phyloP scores from a whole-genome alignment of 1,284 basidiomycete species.

The Termitomyces sp. region DNA sequence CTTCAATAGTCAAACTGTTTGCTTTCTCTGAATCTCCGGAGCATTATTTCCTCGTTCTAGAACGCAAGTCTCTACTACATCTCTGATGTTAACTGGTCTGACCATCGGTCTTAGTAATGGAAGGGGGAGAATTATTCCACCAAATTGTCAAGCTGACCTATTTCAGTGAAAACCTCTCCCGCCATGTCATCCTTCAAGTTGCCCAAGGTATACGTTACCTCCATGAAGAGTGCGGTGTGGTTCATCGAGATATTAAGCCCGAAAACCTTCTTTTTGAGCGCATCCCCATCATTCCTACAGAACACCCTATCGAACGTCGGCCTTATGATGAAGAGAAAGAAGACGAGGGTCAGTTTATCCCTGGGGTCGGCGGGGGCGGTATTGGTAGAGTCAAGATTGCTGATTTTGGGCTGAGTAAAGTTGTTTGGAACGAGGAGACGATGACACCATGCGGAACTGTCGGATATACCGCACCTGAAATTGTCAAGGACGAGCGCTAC shows the following conservation, averaged over 20 bases:
- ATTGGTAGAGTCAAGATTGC: constrained; percentile 99
- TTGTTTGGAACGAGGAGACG: constrained; percentile 98
- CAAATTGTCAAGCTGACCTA: constrained; percentile 99
- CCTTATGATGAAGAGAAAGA: constrained; percentile 99
- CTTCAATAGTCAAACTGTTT: constrained; percentile 84
- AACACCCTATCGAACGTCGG: constrained; percentile 58
- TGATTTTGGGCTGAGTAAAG: constrained; percentile 97
- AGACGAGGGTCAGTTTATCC: constrained; percentile 95
- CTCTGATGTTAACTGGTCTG: background rate
- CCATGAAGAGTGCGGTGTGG: constrained; percentile 97
- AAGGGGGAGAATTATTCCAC: constrained; percentile 98
- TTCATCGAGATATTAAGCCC: constrained; percentile 98
- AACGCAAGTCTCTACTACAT: constrained; percentile 51
- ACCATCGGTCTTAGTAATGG: constrained; percentile 63
- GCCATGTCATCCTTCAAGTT: constrained; percentile 97
- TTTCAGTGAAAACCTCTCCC: constrained; percentile 91
- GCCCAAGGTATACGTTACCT: constrained; percentile 94
- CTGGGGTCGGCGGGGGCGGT: constrained; percentile 90
- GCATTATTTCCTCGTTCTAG: constrained; percentile 92
- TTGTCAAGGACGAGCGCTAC: constrained; percentile 99
- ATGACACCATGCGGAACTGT: constrained; percentile 99
- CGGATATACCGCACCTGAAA: constrained; percentile 98
- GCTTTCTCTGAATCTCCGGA: constrained; percentile 91
- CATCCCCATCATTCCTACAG: constrained; percentile 90
- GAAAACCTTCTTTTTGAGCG: constrained; percentile 96